Evolutionary conservation across 345 rosid species (phyloP).

Genomic region (Euclidium syriacum): DNA sequence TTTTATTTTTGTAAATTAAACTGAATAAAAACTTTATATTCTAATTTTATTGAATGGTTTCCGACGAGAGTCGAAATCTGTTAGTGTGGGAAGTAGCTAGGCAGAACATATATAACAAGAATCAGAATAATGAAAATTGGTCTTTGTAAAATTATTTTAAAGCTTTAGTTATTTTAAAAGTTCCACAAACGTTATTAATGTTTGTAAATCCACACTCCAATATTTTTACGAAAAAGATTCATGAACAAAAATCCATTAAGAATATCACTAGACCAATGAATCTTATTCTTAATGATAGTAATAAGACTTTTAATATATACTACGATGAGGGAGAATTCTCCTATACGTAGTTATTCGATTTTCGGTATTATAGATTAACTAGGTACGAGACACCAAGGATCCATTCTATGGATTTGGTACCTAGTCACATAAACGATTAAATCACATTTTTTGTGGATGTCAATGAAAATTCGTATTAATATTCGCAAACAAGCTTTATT

Average conservation of each 20-base stretch:
- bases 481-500: conserved; percentile 13
- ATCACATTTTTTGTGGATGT: conserved; percentile 15
- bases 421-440: conserved; percentile 15
- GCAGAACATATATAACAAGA: background rate
- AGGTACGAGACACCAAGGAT: conserved; percentile 22
- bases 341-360: background rate
- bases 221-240: background rate
- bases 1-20: background rate
- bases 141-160: background rate
- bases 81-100: background rate
- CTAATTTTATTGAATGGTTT: background rate
- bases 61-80: background rate
- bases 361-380: conserved; percentile 3
- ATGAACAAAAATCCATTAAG: no score
- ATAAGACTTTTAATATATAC: background rate
- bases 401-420: conserved; percentile 17
- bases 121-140: background rate
- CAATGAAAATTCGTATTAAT: background rate
- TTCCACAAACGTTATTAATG: background rate
- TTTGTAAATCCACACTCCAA: background rate
- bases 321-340: background rate
- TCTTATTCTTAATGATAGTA: background rate
- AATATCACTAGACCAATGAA: conserved; percentile 9
- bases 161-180: background rate
- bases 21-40: background rate